Base-by-base conservation (phyloP, 108 stramenopile species). In the Skeletonema grethae region DNA sequence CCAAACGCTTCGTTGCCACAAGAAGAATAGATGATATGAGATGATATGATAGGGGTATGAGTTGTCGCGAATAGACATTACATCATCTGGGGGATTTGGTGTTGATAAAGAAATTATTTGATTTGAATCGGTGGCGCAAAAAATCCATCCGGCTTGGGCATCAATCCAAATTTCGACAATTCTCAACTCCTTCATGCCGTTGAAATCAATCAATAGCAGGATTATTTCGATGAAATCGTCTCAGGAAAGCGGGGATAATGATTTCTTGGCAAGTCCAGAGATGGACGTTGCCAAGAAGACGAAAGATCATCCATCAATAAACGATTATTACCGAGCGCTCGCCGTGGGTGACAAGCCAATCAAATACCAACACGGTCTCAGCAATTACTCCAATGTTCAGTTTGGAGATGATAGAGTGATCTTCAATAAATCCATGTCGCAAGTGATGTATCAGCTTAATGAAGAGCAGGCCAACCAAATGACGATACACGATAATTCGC, bases 401-500 rank as follows among this genome's bases (percentile, higher is more conserved):
- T 83, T 88, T 50, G 87, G 87, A 46, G 87, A 88, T 82, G 87
- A 88, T n/a, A 70, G 87, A 65, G 73, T 88, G 1, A 62, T 74
- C 53, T 88, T 88, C 75, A 82, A 85, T 41, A 83, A 88, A 62
- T 79, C 83, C 10, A 72, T 88, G 69, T 82, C 82, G 15, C 85
- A 85, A 48, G 85, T 80, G 12, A 70, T 81, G 39, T 84, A 84
- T 65, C 79, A 80, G 30, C 68, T 85, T 13, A 77, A 82, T 64
- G 77, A 75, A 43, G 85, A 85, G 35, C 50, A 79, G 56, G 82
- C 69, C 8, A 69, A 75, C 16, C 59, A 61, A 62, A 53, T 75
- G 68, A 75, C 62, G 7, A 48, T 70, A 43, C 53, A 57, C 41
- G 72, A 79, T 3, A 56, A 58, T 46, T 41, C 76, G 18, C 67